Conservation (phyloP, 169 alveolate species). For the Eimeria falciformis region DNA sequence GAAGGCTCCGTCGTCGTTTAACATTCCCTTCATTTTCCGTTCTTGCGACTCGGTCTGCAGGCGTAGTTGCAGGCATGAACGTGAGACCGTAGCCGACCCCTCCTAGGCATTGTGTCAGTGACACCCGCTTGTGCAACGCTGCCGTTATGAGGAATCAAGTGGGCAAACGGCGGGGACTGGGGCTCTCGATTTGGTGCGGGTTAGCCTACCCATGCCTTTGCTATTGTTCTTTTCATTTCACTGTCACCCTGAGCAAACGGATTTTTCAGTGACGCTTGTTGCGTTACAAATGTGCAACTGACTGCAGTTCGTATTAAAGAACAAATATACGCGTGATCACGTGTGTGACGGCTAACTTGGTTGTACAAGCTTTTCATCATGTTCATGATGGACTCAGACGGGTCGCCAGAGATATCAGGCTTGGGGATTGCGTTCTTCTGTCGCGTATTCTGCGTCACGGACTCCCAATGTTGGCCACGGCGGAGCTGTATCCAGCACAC, state of each 20-base stretch:
- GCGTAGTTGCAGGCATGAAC: no score
- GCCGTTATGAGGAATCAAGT: neutral
- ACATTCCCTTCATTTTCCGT: conserved; percentile 23
- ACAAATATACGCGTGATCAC: no score
- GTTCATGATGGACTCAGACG: conserved; percentile 65
- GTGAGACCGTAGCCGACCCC: no score
- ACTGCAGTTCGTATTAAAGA: no score
- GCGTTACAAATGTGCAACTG: no score
- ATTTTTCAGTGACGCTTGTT: no score
- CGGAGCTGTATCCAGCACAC: conserved; percentile 23
- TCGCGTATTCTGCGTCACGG: conserved; percentile 5
- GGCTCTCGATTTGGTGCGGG: neutral
- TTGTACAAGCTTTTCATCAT: conserved; percentile 65
- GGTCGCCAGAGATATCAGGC: conserved; percentile 49
- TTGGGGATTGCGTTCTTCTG: conserved; percentile 46
- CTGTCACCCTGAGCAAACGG: conserved; percentile 47
- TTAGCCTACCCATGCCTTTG: conserved; percentile 53
- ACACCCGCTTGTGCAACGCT: neutral
- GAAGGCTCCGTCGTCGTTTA: conserved; percentile 15
- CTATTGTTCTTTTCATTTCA: conserved; percentile 66
- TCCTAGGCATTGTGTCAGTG: neutral
- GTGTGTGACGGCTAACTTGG: conserved; percentile 6
- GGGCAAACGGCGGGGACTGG: neutral
- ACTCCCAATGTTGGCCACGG: conserved; percentile 67
- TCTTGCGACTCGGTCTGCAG: conserved; percentile 70